These are phyloP conservation scores for Bretschneidera sinensis DNA, from an alignment of 345 rosid genomes.

Conservation along the genomic window DNA sequence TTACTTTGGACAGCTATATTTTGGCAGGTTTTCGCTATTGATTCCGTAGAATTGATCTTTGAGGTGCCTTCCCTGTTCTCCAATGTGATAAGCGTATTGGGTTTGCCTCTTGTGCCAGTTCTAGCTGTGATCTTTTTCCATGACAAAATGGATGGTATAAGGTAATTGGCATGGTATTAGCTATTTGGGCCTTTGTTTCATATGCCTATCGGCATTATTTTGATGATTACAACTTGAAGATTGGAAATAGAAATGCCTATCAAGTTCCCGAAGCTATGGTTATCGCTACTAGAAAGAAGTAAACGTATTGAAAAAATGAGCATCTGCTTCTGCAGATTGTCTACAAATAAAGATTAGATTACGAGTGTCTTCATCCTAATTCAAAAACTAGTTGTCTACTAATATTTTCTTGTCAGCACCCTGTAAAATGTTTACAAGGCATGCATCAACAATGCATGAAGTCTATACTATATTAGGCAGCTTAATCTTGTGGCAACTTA, in stretches of 20 bases:
- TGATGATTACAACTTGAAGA: constrained; percentile 27
- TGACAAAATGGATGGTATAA: constrained; percentile 50
- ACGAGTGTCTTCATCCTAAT: too few relatives aligned
- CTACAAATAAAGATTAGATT: too few relatives aligned
- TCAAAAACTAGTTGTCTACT: too few relatives aligned
- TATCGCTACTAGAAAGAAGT: too few relatives aligned
- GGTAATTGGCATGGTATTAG: constrained; percentile 46
- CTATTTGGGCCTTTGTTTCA: constrained; percentile 51
- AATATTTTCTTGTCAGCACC: too few relatives aligned
- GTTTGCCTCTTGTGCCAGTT: constrained; percentile 54
- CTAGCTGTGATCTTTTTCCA: constrained; percentile 44
- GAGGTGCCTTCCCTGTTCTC: constrained; percentile 59
- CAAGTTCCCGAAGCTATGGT: constrained; percentile 15
- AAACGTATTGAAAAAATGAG: too few relatives aligned
- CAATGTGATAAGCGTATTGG: constrained; percentile 37
- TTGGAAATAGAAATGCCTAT: constrained; percentile 1
- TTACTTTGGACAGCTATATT: constrained; percentile 35
- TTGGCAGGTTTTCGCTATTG: constrained; percentile 45
- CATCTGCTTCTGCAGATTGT: too few relatives aligned
- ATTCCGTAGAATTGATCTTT: constrained; percentile 42
- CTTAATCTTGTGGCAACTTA: too few relatives aligned
- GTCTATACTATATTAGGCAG: too few relatives aligned
- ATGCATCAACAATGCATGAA: too few relatives aligned
- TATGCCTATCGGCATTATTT: constrained; percentile 33
- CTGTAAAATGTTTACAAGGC: too few relatives aligned